These are phyloP conservation scores for Phytophthora cajani DNA, from an alignment of 352 stramenopile genomes.

Conservation along the genomic window DNA sequence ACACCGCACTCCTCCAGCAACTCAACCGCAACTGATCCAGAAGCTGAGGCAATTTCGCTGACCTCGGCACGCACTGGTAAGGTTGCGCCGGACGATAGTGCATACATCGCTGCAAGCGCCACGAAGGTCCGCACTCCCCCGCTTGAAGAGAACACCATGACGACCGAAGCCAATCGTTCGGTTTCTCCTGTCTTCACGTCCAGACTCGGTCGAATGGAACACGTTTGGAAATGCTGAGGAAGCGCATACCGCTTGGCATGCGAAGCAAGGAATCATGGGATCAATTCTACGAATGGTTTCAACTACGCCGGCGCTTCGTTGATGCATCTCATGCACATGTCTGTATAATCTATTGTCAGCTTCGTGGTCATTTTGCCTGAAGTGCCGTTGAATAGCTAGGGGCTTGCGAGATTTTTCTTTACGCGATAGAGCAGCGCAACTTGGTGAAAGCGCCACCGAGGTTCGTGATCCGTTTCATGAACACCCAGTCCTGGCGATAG, in stretches of 20 bases:
- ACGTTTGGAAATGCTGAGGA: conserved; percentile 25
- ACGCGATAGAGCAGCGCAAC: background rate
- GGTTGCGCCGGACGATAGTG: conserved; percentile 3
- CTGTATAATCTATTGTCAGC: background rate
- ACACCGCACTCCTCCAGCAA: conserved; percentile 17
- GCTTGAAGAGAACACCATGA: conserved; percentile 17
- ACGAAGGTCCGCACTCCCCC: conserved; percentile 13
- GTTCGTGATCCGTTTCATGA: conserved; percentile 3
- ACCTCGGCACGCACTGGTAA: background rate
- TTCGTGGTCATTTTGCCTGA: background rate
- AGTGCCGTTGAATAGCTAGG: background rate
- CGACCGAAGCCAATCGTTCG: background rate
- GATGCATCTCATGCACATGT: conserved; percentile 3
- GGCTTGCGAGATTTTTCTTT: background rate
- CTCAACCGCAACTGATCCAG: conserved; percentile 15
- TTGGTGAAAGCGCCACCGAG: background rate
- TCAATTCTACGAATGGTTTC: conserved; percentile 9
- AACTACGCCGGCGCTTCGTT: background rate
- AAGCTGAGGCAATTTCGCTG: conserved; percentile 14
- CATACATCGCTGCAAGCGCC: conserved; percentile 5
- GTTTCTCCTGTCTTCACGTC: background rate
- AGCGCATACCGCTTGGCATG: background rate
- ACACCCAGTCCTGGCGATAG: background rate
- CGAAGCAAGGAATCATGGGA: conserved; percentile 15
- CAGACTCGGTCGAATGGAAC: conserved; percentile 11